Evolutionary conservation across 2,329 filamentous ascomycete genomes (phyloP).

Genomic region (Microcyclospora pomicola): DNA sequence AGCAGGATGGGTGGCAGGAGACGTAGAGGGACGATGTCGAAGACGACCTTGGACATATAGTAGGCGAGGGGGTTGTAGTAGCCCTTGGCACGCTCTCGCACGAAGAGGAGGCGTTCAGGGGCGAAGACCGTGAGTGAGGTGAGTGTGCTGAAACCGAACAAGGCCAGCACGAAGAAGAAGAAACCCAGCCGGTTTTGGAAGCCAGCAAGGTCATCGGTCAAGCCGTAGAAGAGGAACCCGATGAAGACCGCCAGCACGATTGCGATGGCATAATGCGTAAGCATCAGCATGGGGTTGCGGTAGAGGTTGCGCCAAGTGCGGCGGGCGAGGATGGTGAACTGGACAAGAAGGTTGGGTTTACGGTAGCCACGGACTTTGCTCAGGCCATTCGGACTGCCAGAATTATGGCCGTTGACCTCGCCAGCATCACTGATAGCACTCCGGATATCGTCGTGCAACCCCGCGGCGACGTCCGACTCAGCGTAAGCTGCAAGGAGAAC

Average conservation of each 20-base stretch:
- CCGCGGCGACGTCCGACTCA: constrained; percentile 60
- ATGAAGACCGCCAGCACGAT: constrained; percentile 89
- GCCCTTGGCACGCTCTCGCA: constrained; percentile 86
- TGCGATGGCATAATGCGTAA: constrained; percentile 94
- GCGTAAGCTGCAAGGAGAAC: constrained; percentile 62
- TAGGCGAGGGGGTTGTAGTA: constrained; percentile 93
- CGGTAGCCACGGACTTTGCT: constrained; percentile 59
- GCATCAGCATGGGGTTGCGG: constrained; percentile 93
- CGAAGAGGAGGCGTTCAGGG: constrained; percentile 76
- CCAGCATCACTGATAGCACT: constrained; percentile 51
- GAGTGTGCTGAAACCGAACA: constrained; percentile 93
- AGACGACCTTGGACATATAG: constrained; percentile 92
- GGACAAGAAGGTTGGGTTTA: constrained; percentile 62
- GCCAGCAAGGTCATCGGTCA: constrained; percentile 89
- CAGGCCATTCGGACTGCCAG: constrained; percentile 36
- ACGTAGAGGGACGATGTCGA: constrained; percentile 88
- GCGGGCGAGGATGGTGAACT: constrained; percentile 79
- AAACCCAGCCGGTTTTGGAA: constrained; percentile 96
- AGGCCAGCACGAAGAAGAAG: constrained; percentile 91
- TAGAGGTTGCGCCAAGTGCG: constrained; percentile 97
- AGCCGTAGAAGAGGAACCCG: constrained; percentile 88
- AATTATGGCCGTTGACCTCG: constrained; percentile 46
- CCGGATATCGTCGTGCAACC: constrained; percentile 65
- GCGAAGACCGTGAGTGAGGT: constrained; percentile 91
- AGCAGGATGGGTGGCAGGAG: constrained; percentile 90